Conservation (phyloP, 305 asterid genomes). For the Ajuga reptans region DNA sequence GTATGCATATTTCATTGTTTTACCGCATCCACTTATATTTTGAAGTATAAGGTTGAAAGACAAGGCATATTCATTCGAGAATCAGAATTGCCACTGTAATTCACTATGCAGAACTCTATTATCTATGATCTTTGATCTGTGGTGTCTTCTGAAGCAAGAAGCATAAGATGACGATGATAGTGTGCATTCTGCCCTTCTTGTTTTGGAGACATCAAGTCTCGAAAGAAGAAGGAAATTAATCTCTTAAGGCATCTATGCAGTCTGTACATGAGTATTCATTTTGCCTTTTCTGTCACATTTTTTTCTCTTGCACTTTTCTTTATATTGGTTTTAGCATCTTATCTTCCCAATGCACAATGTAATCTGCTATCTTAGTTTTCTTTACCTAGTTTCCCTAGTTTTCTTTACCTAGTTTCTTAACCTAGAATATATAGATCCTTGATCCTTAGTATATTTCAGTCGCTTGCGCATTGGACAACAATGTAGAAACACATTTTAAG, state of each 20-base stretch:
- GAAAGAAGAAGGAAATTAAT: not conserved
- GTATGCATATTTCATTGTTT: not conserved
- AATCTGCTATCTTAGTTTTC: not conserved
- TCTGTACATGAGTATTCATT: not conserved
- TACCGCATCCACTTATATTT: not conserved
- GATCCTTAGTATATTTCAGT: not conserved
- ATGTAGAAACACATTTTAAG: not conserved
- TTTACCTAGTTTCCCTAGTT: not conserved
- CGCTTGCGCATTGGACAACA: not conserved
- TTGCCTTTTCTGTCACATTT: not conserved
- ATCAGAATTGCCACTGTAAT: conserved; percentile 3
- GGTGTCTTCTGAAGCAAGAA: conserved; percentile 7
- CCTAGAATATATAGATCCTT: not conserved
- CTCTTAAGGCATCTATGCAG: not conserved
- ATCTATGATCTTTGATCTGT: not conserved
- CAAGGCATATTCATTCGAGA: not conserved
- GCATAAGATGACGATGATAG: not conserved
- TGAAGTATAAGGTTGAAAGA: not conserved
- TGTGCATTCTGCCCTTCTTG: not conserved
- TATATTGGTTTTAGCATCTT: not conserved
- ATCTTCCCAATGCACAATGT: not conserved
- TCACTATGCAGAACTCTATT: not conserved
- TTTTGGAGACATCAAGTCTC: conserved; percentile 5
- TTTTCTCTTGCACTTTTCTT: not conserved
- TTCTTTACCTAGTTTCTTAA: not conserved